Percentiles rank a stretch among this genome's conserved stretches.
Conservation (phyloP, 2,329 filamentous ascomycete genomes). For the Diaporthe ampelina region DNA sequence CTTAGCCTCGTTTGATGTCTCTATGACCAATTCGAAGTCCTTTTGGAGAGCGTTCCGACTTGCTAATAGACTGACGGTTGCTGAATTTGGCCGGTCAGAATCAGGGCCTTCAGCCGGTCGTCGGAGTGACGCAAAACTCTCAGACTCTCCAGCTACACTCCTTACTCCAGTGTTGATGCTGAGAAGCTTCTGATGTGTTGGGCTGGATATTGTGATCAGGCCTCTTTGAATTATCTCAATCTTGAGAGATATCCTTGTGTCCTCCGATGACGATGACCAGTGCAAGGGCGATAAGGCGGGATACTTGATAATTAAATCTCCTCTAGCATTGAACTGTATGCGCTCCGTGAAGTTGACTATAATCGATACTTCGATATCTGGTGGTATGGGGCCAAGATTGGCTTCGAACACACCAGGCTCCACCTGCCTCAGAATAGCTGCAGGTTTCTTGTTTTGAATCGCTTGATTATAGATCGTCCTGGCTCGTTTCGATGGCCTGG, state of each 20-base stretch:
- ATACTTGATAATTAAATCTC: not conserved
- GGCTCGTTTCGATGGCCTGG: not conserved
- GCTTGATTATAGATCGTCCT: not conserved
- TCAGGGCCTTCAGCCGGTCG: not conserved
- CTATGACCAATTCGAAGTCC: not conserved
- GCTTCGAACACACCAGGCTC: not conserved
- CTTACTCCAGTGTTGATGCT: not conserved
- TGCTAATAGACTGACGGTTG: not conserved
- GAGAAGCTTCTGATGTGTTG: not conserved
- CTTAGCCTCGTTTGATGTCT: not conserved
- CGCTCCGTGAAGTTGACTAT: not conserved
- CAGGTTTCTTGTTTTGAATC: not conserved
- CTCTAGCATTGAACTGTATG: not conserved
- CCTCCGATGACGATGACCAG: not conserved
- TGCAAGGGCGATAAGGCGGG: not conserved
- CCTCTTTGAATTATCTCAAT: not conserved
- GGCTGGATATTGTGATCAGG: not conserved
- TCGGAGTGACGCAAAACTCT: not conserved
- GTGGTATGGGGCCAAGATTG: not conserved
- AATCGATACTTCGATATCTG: not conserved
- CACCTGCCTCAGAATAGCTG: not conserved
- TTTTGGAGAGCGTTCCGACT: not conserved
- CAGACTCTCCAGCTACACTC: not conserved
- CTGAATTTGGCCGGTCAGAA: not conserved
- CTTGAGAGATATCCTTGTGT: not conserved